These are phyloP conservation scores for Aquilaria malaccensis DNA, from an alignment of 345 rosid species.

Conservation along the genomic window DNA sequence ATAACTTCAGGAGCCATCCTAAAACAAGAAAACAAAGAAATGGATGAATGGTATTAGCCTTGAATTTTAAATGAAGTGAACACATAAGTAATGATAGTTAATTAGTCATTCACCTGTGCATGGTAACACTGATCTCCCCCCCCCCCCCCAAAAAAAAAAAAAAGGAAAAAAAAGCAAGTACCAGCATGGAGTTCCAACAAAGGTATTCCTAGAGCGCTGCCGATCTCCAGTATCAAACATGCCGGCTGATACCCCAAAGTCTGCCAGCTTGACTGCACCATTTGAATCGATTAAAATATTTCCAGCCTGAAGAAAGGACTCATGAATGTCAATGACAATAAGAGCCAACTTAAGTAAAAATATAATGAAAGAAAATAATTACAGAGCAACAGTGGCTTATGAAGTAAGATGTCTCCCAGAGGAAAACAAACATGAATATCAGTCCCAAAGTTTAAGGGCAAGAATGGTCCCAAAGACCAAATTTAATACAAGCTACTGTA, in stretches of 20 bases:
- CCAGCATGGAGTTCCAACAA: constrained; percentile 99
- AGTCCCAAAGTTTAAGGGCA: too few species aligned
- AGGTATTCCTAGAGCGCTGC: constrained; percentile 94
- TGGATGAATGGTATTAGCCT: constrained; percentile 4
- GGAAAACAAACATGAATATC: not conserved
- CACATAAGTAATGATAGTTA: not conserved
- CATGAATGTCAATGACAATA: constrained; percentile 15
- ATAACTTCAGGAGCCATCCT: constrained; percentile 99
- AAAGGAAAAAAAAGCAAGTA: constrained; percentile 20
- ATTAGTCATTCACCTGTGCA: not conserved
- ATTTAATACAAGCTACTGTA: too few species aligned
- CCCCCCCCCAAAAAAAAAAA: not conserved
- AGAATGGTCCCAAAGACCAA: too few species aligned
- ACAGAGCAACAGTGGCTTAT: not conserved
- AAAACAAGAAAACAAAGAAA: constrained; percentile 19
- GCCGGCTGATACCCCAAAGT: constrained; percentile 97
- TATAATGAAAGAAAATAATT: constrained; percentile 1
- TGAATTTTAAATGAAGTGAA: not conserved
- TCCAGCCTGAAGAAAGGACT: constrained; percentile 63
- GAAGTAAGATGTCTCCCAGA: not conserved
- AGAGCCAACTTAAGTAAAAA: constrained; percentile 1
- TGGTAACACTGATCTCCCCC: too few species aligned
- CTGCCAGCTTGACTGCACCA: constrained; percentile 90
- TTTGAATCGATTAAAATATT: constrained; percentile 74
- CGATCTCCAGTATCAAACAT: constrained; percentile 99